Evolutionary conservation across 1,284 basidiomycete genomes (phyloP).

Genomic region (Rhizopogon parksii): DNA sequence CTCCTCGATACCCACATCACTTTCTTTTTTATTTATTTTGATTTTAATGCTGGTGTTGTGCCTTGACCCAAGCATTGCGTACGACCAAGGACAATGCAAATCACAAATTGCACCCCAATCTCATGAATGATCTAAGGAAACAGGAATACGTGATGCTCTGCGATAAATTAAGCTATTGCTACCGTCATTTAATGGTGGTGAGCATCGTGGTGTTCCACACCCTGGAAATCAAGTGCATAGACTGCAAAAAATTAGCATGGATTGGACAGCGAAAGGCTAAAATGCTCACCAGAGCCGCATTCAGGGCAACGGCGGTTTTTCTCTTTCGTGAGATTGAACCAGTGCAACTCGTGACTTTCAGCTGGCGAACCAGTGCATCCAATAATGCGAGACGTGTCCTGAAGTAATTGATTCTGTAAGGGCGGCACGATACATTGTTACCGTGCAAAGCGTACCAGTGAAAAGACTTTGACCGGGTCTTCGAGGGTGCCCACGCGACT

Average conservation of each 20-base stretch:
- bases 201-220: constrained; percentile 36
- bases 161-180: neutral
- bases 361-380: constrained; percentile 90
- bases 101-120: neutral
- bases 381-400: constrained; percentile 78
- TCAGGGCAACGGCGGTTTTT: constrained; percentile 79
- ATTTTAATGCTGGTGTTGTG: neutral
- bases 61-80: neutral
- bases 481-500: constrained; percentile 83
- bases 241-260: constrained; percentile 31
- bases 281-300: constrained; percentile 75
- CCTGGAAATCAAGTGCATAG: constrained; percentile 56
- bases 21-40: neutral
- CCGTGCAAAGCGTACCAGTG: constrained; percentile 57
- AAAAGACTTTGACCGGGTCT: constrained; percentile 84
- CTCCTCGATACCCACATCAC: neutral
- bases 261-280: neutral
- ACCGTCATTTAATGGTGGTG: constrained; percentile 31
- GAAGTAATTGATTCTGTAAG: constrained; percentile 5
- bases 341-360: constrained; percentile 87
- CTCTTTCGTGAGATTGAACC: constrained; percentile 67
- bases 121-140: neutral
- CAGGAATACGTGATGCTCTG: neutral
- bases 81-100: neutral
- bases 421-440: neutral